phyloP scores from a whole-genome alignment of 2,329 filamentous ascomycete species.

The Boeremia lycopersici region DNA sequence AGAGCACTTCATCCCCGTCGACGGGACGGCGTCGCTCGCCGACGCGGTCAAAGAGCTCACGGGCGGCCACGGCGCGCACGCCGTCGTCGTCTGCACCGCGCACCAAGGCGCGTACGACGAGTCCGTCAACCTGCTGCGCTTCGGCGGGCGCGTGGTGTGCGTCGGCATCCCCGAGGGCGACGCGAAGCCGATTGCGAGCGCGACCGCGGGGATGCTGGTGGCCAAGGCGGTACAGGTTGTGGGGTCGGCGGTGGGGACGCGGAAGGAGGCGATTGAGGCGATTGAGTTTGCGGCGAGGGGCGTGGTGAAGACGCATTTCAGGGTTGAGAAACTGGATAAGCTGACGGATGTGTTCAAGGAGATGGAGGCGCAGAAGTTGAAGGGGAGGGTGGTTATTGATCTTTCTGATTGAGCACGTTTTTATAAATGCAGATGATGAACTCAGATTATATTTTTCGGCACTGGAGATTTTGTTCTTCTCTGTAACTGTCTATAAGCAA shows the following conservation, averaged over 20 bases:
- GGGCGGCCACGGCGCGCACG: conserved; percentile 64
- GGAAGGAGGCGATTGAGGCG: conserved; percentile 57
- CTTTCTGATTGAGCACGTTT: conserved; percentile 26
- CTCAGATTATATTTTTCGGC: too few relatives aligned
- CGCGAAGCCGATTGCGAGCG: conserved; percentile 51
- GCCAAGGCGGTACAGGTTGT: conserved; percentile 52
- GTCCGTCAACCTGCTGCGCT: conserved; percentile 50
- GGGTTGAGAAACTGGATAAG: conserved; percentile 55
- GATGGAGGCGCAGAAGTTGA: conserved; percentile 53
- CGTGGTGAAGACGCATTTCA: conserved; percentile 56
- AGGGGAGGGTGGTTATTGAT: conserved; percentile 57
- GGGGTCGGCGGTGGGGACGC: conserved; percentile 54
- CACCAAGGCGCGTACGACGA: conserved; percentile 55
- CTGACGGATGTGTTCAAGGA: conserved; percentile 54
- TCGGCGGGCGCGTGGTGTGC: conserved; percentile 53
- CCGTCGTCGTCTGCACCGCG: conserved; percentile 62
- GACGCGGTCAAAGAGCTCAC: conserved; percentile 64
- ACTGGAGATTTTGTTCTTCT: too few relatives aligned
- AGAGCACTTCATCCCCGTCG: conserved; percentile 69
- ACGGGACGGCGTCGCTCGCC: conserved; percentile 57
- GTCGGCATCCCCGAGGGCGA: conserved; percentile 58
- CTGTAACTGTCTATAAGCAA: too few relatives aligned
- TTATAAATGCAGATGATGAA: neutral
- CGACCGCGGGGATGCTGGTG: conserved; percentile 50
- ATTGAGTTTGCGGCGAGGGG: conserved; percentile 52